Conservation (phyloP, 2,329 filamentous ascomycete genomes). For the Diatrype stigma region DNA sequence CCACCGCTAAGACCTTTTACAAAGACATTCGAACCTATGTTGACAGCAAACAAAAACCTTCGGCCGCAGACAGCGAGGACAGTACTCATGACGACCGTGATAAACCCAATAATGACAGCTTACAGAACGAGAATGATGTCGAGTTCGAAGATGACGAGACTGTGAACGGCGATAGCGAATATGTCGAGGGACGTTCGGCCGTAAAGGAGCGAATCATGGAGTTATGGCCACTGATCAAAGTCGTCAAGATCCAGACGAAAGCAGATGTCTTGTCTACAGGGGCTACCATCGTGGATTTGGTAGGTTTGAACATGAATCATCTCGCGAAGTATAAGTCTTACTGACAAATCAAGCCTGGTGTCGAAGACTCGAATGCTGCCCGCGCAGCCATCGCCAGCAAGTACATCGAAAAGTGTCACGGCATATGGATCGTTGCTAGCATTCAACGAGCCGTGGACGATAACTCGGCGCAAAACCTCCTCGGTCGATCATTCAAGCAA, state of each 20-base stretch:
- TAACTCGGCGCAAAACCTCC: conserved; percentile 51
- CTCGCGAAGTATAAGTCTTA: background rate
- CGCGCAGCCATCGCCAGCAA: conserved; percentile 51
- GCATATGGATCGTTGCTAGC: conserved; percentile 54
- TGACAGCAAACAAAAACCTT: conserved; percentile 49
- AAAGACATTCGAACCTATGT: conserved; percentile 44
- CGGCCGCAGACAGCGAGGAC: background rate
- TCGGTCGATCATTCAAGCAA: conserved; percentile 51
- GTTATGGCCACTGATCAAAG: conserved; percentile 37
- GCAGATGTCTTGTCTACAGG: conserved; percentile 47
- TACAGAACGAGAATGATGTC: background rate
- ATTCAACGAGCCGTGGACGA: conserved; percentile 58
- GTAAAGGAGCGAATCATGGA: conserved; percentile 20
- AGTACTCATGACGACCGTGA: background rate
- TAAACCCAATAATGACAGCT: background rate
- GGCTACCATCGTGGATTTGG: conserved; percentile 52
- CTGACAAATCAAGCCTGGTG: conserved; percentile 40
- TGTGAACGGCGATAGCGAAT: background rate
- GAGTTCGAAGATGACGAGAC: no score
- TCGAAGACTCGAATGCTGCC: conserved; percentile 57
- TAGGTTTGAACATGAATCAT: conserved; percentile 16
- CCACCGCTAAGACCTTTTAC: conserved; percentile 38
- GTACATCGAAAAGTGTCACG: conserved; percentile 58
- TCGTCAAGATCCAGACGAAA: conserved; percentile 45
- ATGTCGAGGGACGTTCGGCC: background rate